Percentiles rank a stretch among this genome's conserved stretches.
phyloP scores from a whole-genome alignment of 805 yeast species.

The Sugiyamaella floridensis region DNA sequence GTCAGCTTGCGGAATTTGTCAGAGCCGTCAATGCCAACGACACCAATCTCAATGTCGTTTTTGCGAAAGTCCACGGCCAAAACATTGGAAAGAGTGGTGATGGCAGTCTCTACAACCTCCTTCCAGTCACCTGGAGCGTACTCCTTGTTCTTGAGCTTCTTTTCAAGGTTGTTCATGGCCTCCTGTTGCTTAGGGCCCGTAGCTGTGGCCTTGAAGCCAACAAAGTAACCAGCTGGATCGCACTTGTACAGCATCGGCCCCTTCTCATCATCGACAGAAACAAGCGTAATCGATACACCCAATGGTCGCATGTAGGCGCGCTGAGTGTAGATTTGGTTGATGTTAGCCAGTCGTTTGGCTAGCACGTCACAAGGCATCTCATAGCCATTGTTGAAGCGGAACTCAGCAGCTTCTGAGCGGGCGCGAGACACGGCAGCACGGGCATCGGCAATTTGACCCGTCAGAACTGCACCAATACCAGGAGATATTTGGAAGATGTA shows the following conservation, averaged over 20 bases:
- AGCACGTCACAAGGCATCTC: slow-evolving; percentile 93
- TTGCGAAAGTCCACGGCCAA: slow-evolving; percentile 90
- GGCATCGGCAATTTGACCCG: slow-evolving; percentile 91
- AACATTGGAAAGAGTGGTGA: slow-evolving; percentile 76
- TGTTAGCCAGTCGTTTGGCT: slow-evolving; percentile 91
- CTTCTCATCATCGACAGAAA: slow-evolving; percentile 78
- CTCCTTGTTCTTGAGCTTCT: slow-evolving; percentile 72
- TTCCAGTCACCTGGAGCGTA: slow-evolving; percentile 77
- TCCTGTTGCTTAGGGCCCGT: slow-evolving; percentile 98
- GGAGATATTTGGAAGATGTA: slow-evolving; percentile 79
- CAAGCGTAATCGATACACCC: slow-evolving; percentile 87
- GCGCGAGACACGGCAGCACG: slow-evolving; percentile 86
- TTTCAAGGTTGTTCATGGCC: slow-evolving; percentile 81
- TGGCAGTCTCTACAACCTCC: slow-evolving; percentile 81
- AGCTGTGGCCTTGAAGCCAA: slow-evolving; percentile 85
- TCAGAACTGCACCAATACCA: slow-evolving; percentile 80
- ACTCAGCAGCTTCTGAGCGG: slow-evolving; percentile 92
- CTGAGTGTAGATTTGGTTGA: slow-evolving; percentile 93
- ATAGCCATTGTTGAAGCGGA: slow-evolving; percentile 88
- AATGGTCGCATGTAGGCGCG: slow-evolving; percentile 98
- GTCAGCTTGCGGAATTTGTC: slow-evolving; percentile 55
- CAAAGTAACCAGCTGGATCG: slow-evolving; percentile 96
- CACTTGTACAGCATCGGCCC: slow-evolving; percentile 90
- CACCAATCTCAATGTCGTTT: slow-evolving; percentile 89
- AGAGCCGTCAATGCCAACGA: slow-evolving; percentile 57